phyloP scores from a whole-genome alignment of 2,329 filamentous ascomycete genomes.

The Polytolypa hystricis region DNA sequence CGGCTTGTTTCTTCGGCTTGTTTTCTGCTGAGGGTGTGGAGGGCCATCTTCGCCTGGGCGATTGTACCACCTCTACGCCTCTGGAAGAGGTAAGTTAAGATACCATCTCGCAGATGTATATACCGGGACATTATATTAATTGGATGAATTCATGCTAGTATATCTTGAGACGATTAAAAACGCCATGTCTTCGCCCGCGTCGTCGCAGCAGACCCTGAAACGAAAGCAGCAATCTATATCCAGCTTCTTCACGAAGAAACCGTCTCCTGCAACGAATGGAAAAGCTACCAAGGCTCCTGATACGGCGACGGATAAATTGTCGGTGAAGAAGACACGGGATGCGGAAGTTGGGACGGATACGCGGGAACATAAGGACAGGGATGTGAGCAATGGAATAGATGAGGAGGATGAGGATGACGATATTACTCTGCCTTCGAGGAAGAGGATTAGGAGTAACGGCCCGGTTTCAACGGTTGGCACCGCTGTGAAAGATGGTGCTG shows the following conservation, averaged over 20 bases:
- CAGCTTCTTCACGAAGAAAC: conserved; percentile 65
- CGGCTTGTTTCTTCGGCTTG: no score
- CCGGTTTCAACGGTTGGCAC: conserved; percentile 8
- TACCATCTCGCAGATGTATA: no score
- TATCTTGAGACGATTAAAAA: no score
- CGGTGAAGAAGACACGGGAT: conserved; percentile 2
- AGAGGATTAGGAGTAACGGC: conserved; percentile 26
- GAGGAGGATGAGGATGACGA: conserved; percentile 28
- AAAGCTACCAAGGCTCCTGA: neutral
- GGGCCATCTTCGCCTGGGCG: no score
- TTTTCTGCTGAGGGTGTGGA: no score
- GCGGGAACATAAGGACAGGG: conserved; percentile 7
- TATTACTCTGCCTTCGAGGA: conserved; percentile 30
- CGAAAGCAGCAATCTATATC: conserved; percentile 65
- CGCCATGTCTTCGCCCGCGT: conserved; percentile 23
- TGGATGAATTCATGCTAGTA: no score
- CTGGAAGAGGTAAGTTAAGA: no score
- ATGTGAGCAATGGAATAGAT: conserved; percentile 20
- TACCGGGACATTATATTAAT: no score
- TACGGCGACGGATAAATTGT: conserved; percentile 4
- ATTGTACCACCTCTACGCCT: no score
- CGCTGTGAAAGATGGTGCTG: conserved; percentile 5
- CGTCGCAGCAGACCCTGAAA: conserved; percentile 26
- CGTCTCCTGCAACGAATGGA: conserved; percentile 12
- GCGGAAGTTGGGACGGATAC: conserved; percentile 4